phyloP scores from a whole-genome alignment of 192 early-diverging fungal species.

The Mortierella alpina region DNA sequence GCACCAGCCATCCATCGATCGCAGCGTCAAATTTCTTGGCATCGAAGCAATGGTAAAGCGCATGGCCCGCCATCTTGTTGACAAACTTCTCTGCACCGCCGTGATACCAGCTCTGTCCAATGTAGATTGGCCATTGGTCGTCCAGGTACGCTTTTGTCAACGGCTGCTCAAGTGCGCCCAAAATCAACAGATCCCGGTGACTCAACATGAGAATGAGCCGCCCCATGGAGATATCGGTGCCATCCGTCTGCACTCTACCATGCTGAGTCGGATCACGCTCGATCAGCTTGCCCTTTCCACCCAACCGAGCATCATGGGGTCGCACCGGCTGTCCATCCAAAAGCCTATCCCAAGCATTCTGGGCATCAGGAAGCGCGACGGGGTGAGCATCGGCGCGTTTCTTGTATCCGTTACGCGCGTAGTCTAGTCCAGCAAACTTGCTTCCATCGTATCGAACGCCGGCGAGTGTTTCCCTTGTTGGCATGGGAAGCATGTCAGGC shows the following conservation, averaged over 20 bases:
- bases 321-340: not conserved
- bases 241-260: not conserved
- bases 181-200: constrained; percentile 39
- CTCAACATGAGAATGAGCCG: constrained; percentile 47
- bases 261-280: not conserved
- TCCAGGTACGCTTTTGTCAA: constrained; percentile 34
- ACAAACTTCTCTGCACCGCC: constrained; percentile 40
- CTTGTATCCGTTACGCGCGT: constrained; percentile 17
- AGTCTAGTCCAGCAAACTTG: constrained; percentile 40
- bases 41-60: constrained; percentile 44
- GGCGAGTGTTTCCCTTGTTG: constrained; percentile 4
- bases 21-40: constrained; percentile 47
- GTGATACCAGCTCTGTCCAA: constrained; percentile 48
- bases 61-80: constrained; percentile 34
- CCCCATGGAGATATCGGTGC: constrained; percentile 21
- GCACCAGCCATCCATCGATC: constrained; percentile 43
- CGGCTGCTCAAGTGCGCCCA: constrained; percentile 33
- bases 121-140: constrained; percentile 32
- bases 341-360: constrained; percentile 10
- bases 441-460: constrained; percentile 20
- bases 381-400: constrained; percentile 22
- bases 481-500: constrained; percentile 29
- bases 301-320: constrained; percentile 41
- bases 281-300: constrained; percentile 40
- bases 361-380: constrained; percentile 12